These are phyloP conservation scores for Boletus rubescentipes DNA, from an alignment of 768 basidiomycete species.

Conservation along the genomic window DNA sequence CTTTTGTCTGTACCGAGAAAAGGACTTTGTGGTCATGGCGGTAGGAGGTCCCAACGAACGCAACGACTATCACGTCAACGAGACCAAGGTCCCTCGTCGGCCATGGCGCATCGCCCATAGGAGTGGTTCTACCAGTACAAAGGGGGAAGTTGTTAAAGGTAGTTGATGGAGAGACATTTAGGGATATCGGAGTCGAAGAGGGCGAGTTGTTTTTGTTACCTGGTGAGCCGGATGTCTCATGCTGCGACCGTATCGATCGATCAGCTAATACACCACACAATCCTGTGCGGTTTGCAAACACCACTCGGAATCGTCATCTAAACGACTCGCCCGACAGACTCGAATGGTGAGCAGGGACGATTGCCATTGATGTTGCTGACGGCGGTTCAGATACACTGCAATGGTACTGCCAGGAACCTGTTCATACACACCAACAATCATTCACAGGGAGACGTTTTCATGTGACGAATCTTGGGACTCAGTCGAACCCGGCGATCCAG, in stretches of 20 bases:
- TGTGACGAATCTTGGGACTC: slow-evolving; percentile 87
- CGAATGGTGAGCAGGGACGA: slow-evolving; percentile 56
- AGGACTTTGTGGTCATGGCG: slow-evolving; percentile 93
- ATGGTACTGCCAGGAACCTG: slow-evolving; percentile 81
- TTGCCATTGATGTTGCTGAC: neutral
- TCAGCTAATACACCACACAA: slow-evolving; percentile 95
- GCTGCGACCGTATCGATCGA: neutral
- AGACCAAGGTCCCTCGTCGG: slow-evolving; percentile 71
- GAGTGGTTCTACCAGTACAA: slow-evolving; percentile 99
- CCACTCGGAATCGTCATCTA: slow-evolving; percentile 92
- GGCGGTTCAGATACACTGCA: slow-evolving; percentile 71
- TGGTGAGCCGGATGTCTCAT: slow-evolving; percentile 46
- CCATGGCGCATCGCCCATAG: slow-evolving; percentile 34
- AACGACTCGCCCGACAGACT: slow-evolving; percentile 70
- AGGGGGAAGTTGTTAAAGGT: slow-evolving; percentile 90
- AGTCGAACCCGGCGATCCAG: slow-evolving; percentile 89
- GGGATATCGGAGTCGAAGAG: slow-evolving; percentile 87
- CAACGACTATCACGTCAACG: slow-evolving; percentile 92
- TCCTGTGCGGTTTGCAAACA: slow-evolving; percentile 86
- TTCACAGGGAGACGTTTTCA: slow-evolving; percentile 85
- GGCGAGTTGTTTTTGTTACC: slow-evolving; percentile 97
- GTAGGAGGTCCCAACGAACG: slow-evolving; percentile 95
- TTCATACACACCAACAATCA: slow-evolving; percentile 69
- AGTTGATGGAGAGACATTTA: slow-evolving; percentile 76
- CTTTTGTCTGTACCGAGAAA: slow-evolving; percentile 77